These are phyloP conservation scores for Boletus speciosus DNA, from an alignment of 768 basidiomycete genomes.

Conservation along the genomic window DNA sequence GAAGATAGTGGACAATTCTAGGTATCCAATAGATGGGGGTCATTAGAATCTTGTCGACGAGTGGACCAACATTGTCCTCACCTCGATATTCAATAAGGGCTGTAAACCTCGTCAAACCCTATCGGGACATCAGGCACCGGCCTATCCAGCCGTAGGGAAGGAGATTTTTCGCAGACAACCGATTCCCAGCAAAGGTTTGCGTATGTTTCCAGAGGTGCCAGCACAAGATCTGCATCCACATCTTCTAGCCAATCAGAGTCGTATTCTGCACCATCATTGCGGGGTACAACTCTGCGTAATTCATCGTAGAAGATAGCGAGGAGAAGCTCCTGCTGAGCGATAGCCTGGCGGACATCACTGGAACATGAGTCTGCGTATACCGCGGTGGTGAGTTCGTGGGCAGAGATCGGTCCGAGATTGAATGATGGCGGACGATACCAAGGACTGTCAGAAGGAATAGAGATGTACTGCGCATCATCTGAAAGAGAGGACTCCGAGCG, in stretches of 20 bases:
- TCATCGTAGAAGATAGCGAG: constrained; percentile 32
- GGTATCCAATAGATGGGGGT: neutral
- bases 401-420: constrained; percentile 24
- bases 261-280: constrained; percentile 11
- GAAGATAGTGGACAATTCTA: constrained; percentile 4
- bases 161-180: constrained; percentile 20
- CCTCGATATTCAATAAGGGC: constrained; percentile 13
- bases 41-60: neutral
- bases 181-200: constrained; percentile 31
- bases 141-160: constrained; percentile 3
- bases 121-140: constrained; percentile 27
- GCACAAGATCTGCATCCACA: constrained; percentile 27
- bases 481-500: constrained; percentile 17
- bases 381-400: constrained; percentile 16
- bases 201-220: constrained; percentile 28
- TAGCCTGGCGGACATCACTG: constrained; percentile 30
- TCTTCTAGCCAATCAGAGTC: constrained; percentile 26
- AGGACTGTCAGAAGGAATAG: constrained; percentile 37
- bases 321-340: constrained; percentile 33
- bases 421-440: constrained; percentile 35
- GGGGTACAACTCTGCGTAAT: constrained; percentile 23
- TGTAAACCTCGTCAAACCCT: constrained; percentile 26
- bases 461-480: constrained; percentile 37
- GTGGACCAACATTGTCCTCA: neutral
- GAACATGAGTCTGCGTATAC: constrained; percentile 28